A percentile compares a stretch with the other conserved stretches of the same genome.
Evolutionary conservation across 1,284 basidiomycete genomes (phyloP).

Genomic region (Hemileia vastatrix): DNA sequence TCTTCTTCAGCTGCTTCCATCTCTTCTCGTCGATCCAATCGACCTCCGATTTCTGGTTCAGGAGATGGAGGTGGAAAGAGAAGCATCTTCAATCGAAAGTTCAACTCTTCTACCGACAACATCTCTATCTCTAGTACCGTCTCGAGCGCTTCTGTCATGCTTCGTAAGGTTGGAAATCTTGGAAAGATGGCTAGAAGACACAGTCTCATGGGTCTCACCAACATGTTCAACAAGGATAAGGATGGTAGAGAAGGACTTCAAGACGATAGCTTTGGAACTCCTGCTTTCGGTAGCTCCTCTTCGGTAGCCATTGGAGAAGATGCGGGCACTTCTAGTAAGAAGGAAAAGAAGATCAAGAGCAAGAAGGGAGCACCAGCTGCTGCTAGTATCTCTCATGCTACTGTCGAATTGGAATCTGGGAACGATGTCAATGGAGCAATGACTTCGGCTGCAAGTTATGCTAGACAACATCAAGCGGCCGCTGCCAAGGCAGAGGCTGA

Average conservation of each 20-base stretch:
- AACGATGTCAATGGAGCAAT: conserved; percentile 60
- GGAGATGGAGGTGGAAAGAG: conserved; percentile 25
- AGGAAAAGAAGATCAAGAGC: conserved; percentile 44
- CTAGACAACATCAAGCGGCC: conserved; percentile 71
- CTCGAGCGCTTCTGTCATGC: conserved; percentile 89
- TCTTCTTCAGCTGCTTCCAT: conserved; percentile 36
- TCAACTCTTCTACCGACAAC: conserved; percentile 91
- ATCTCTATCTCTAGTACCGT: conserved; percentile 92
- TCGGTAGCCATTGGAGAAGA: conserved; percentile 48
- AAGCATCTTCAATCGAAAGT: conserved; percentile 80
- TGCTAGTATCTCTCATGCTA: conserved; percentile 69
- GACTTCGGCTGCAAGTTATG: conserved; percentile 83
- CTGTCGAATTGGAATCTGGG: conserved; percentile 69
- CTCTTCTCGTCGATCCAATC: conserved; percentile 32
- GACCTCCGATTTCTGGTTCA: conserved; percentile 32
- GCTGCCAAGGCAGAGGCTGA: conserved; percentile 46
- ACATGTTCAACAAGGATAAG: conserved; percentile 65
- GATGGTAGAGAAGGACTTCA: no score
- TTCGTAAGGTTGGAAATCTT: conserved; percentile 86
- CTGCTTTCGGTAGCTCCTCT: conserved; percentile 46
- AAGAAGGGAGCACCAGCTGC: conserved; percentile 58
- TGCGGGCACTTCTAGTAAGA: conserved; percentile 27
- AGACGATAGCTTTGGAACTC: conserved; percentile 52
- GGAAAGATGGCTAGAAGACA: conserved; percentile 83
- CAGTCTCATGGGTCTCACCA: conserved; percentile 83